A percentile compares a stretch with the other conserved stretches of the same genome.
phyloP scores from a whole-genome alignment of 2,329 filamentous ascomycete species.

The Thielaviopsis cerberus region DNA sequence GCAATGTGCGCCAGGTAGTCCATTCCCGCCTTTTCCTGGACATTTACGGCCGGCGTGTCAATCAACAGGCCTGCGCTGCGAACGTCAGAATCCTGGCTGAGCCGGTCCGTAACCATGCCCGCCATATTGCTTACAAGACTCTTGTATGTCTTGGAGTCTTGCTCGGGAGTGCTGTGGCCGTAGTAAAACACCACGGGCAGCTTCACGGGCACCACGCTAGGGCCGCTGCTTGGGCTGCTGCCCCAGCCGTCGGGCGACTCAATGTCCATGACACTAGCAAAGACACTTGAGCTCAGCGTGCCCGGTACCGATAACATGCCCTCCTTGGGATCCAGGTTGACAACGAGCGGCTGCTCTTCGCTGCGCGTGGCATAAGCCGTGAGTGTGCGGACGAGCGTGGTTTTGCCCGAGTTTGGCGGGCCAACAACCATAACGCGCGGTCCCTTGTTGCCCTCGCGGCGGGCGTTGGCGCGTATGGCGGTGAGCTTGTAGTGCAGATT shows the following conservation, averaged over 20 bases:
- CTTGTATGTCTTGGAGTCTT: conserved; percentile 54
- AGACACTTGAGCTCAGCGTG: conserved; percentile 68
- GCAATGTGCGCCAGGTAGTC: conserved; percentile 65
- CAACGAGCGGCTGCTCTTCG: conserved; percentile 57
- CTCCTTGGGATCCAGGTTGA: conserved; percentile 72
- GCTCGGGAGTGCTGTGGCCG: conserved; percentile 53
- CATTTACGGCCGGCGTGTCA: conserved; percentile 58
- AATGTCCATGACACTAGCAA: conserved; percentile 72
- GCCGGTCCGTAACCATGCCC: conserved; percentile 54
- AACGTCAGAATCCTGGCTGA: conserved; percentile 56
- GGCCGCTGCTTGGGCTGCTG: conserved; percentile 74
- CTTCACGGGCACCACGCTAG: conserved; percentile 75
- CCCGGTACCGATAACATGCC: conserved; percentile 62
- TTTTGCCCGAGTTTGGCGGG: conserved; percentile 63
- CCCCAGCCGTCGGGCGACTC: conserved; percentile 69
- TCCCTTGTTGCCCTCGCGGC: conserved; percentile 31
- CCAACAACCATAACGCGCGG: conserved; percentile 77
- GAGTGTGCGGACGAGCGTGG: conserved; percentile 57
- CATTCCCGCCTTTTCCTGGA: conserved; percentile 45
- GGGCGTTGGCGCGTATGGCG: conserved; percentile 45
- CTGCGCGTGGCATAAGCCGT: conserved; percentile 61
- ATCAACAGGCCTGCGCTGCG: conserved; percentile 64
- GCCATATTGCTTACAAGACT: conserved; percentile 59
- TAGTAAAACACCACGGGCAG: conserved; percentile 82
- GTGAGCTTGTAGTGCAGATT: conserved; percentile 82